Evolutionary conservation across 148 eudicot genomes (phyloP), one percentile per base, ranked within the genome.

Genomic region (Rhododendron molle): DNA sequence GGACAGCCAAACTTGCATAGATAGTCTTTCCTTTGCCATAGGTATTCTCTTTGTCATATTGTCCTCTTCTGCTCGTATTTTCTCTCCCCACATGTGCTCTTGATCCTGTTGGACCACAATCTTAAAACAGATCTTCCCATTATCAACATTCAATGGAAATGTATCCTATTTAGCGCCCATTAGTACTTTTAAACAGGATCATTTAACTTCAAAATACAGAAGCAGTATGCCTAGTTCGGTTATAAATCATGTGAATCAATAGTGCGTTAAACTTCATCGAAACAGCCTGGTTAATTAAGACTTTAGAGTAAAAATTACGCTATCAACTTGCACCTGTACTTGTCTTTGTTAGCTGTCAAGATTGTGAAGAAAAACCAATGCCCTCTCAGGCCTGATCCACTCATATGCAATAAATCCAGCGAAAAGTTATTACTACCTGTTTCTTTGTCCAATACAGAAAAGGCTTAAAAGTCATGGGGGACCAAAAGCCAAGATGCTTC

Each of bases 401-500:
- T 71, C 76, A 71, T 30, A 5, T 71, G 21, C 38, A 13, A 14
- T 15, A 1, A 71, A 0, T 74, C 78, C 26, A 74, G 78, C 38
- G 0, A 74, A 85, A 85, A 60, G 60, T 78, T 50, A 14, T 38
- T 78, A n/a, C 83, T 78, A n/a, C 83, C 30, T 76, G 86, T 62
- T 58, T 76, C 65, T 58, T 81, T 56, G 83, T 56, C 71, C 38
- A 15, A 14, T 36, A 34, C 83, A 32, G 12, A 36, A 15, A 3
- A 50, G 78, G n/a, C n/a, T 36, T 20, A 74, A 74, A 32, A 18
- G 38, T 74, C 76, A 32, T 30, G 40, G 76, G 76, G 74, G 76
- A 71, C 76, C 76, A 32, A 14, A 3, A 32, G 76, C 40, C 76
- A 71, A 5, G 40, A 30, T 71, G 40, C 76, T 71, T 71, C 76